Conservation (phyloP, 164 flowering plant species). For the Chimonanthus salicifolius region DNA sequence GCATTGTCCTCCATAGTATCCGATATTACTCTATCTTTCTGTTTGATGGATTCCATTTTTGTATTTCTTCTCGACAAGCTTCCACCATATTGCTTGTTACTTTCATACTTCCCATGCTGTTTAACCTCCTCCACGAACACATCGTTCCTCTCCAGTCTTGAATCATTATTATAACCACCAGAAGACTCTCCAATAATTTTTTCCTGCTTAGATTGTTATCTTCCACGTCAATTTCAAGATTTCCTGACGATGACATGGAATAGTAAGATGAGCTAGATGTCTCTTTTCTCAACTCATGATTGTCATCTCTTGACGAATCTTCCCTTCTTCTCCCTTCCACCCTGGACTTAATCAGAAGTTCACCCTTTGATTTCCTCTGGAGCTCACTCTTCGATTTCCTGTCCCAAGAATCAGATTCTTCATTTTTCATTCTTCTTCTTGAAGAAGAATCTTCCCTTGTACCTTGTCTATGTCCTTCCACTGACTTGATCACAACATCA, state of each 20-base stretch:
- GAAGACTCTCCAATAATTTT: conserved; percentile 30
- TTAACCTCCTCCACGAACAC: conserved; percentile 11
- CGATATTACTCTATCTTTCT: neutral
- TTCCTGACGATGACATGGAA: conserved; percentile 47
- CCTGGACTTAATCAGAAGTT: neutral
- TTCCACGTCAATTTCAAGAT: conserved; percentile 28
- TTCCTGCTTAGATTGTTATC: conserved; percentile 18
- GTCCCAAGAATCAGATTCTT: conserved; percentile 19
- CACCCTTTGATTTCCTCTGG: conserved; percentile 18
- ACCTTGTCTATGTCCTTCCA: conserved; percentile 4
- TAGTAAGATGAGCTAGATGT: conserved; percentile 66
- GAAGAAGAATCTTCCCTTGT: conserved; percentile 6
- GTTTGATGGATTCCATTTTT: conserved; percentile 3
- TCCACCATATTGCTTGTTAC: conserved; percentile 13
- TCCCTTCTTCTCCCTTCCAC: conserved; percentile 1
- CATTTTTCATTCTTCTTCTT: conserved; percentile 23
- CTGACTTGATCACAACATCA: conserved; percentile 19
- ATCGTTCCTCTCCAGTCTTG: conserved; percentile 14
- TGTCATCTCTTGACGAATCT: neutral
- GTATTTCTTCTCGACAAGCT: conserved; percentile 11
- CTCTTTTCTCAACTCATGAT: conserved; percentile 26
- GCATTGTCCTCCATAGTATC: conserved; percentile 13
- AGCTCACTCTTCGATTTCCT: conserved; percentile 20
- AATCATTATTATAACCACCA: conserved; percentile 11
- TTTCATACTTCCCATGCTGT: conserved; percentile 18